Percentiles rank a stretch among this genome's conserved stretches.
These are phyloP conservation scores for Sclerotinia nivalis DNA, from an alignment of 2,329 filamentous ascomycete species.

Conservation along the genomic window DNA sequence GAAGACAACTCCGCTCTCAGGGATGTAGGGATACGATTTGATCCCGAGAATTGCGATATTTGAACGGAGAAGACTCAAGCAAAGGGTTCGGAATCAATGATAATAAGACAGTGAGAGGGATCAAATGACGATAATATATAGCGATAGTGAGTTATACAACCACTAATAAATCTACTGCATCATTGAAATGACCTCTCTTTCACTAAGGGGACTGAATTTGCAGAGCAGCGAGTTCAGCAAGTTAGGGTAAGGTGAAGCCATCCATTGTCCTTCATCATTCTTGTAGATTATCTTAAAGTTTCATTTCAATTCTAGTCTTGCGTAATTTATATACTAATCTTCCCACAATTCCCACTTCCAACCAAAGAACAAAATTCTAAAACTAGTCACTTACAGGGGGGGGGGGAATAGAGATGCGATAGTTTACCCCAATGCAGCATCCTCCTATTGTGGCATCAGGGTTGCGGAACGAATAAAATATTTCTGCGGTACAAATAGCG, in stretches of 20 bases:
- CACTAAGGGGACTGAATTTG: no score
- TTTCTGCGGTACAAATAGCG: not conserved
- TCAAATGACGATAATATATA: no score
- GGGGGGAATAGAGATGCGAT: not conserved
- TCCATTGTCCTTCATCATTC: not conserved
- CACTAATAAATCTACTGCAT: no score
- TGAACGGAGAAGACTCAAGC: not conserved
- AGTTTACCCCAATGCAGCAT: no score
- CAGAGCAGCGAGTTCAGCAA: no score
- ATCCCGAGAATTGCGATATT: not conserved
- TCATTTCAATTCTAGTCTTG: not conserved
- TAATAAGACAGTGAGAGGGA: not conserved
- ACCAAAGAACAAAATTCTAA: no score
- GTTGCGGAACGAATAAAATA: not conserved
- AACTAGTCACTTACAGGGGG: not conserved
- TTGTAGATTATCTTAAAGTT: not conserved
- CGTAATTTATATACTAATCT: not conserved
- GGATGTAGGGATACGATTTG: no score
- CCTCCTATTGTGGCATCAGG: not conserved
- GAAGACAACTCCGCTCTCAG: no score
- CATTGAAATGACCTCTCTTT: no score
- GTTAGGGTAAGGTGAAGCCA: no score
- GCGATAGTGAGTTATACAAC: no score
- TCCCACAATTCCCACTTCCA: not conserved
- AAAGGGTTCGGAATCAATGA: not conserved